Base-by-base conservation (phyloP, 306 rosid genomes). In the Castanopsis chinensis region DNA sequence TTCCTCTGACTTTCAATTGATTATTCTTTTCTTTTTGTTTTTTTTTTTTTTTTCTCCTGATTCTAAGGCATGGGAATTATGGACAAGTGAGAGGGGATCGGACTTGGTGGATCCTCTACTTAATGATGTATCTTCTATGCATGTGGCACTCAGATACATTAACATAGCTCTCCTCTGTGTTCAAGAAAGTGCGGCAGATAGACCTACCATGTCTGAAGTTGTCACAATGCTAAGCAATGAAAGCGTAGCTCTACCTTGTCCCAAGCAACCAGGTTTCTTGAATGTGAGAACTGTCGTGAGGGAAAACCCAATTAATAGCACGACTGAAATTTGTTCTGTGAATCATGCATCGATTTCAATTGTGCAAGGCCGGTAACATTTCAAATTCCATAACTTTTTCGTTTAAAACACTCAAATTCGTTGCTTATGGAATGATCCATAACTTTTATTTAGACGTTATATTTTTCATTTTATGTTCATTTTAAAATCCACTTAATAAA, bases 161-260 rank as follows among this genome's bases (percentile, higher is more conserved):
- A 85, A 78, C 58, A 85, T 81, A 70, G 83, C 75, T 53, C 75
- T 81, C 33, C 83, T 85, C 0, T 81, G 88, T 73, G 88, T 81
- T 54, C 85, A 84, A 77, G 85, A 81, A 74, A 74, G 83, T 21
- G 67, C 88, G 56, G 76, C 15, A 1, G 88, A 85, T 10, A 81
- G 88, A 14, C 85, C 88, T 21, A 71, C 69, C 56, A 78, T 85
- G 83, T 78, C 83, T 64, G 83, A 81, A 57, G 83, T 81, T 78
- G 85, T 78, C 53, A 71, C 88, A 19, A 78, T 81, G 88, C 43
- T 85, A 56, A 79, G 81, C 20, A 85, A 85, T 75, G 79, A 85
- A 23, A 78, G 15, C 71, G 33, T 55, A 12, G 30, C 32, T 3
- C 53, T 85, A 3, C 81, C 85, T 33, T 69, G 1, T 35, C 88